Evolutionary conservation across 106 monocot genomes (phyloP).

Genomic region (Apostasia ramifera): DNA sequence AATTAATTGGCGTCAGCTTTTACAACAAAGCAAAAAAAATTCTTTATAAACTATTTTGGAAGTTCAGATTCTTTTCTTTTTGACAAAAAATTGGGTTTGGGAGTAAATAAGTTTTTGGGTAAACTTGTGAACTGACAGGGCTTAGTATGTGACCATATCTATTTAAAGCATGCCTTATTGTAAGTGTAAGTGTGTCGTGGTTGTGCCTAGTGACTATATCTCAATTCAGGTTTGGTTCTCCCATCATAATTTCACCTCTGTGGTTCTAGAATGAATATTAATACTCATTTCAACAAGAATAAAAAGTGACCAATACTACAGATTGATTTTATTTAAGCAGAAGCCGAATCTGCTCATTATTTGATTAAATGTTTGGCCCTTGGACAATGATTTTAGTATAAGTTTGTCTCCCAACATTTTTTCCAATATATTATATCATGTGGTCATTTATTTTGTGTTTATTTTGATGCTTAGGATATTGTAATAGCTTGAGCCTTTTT

Average conservation of each 20-base stretch:
- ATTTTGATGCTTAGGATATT: neutral
- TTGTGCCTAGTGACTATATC: neutral
- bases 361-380: no score
- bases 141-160: neutral
- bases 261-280: no score
- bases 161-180: neutral
- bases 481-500: neutral
- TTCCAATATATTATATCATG: no score
- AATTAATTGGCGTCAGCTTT: no score
- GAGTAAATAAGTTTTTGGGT: neutral
- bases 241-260: no score
- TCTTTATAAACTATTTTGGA: neutral
- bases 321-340: neutral
- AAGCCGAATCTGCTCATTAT: no score
- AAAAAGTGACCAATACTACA: neutral
- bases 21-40: no score
- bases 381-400: no score
- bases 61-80: neutral
- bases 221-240: no score
- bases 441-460: neutral
- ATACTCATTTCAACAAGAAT: no score
- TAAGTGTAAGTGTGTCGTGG: neutral
- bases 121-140: neutral
- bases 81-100: neutral
- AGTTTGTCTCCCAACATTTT: no score